Base-by-base conservation (phyloP, 352 stramenopile genomes). In the Pythium biforme region DNA sequence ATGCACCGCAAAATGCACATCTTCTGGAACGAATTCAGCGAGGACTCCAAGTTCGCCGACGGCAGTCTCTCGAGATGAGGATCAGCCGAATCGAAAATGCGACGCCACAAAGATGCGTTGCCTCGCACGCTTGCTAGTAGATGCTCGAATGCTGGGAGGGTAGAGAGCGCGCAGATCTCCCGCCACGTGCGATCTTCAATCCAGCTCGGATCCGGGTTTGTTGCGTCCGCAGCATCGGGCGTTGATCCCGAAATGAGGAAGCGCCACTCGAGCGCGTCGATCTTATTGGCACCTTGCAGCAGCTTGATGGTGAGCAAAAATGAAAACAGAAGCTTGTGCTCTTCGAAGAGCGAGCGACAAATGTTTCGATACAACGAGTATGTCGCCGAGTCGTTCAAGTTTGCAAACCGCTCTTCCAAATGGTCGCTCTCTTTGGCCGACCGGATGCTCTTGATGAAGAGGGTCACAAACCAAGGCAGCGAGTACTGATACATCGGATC, bases 401-500 rank as follows among this genome's bases (percentile, higher is more conserved):
- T 92, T 14, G 73, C 70, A 5, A 98, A 69, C 17, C 93, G 64
- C 59, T 86, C 73, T 55, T 95, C 86, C 3, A 98, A 77, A 25
- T 92, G 82, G 9, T 97, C 89, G 34, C 84, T 91, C 39, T 88
- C 82, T 22, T 88, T 86, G 0, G 91, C 90, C 7, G 67, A 73
- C 26, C 82, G 84, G 26, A 97, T 97, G 29, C 86, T 92, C 56
- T 92, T 92, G 45, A 95, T 78, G 59, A 98, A 98, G 4, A 98
- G 69, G 1, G 80, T 79, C 15, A 94, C 85, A 64, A 98, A 98
- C 92, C 90, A 98, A 52, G 95, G 88, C 26, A 98, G 68, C 22
- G 85, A 97, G 62, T 98, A 98, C 75, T 98, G 91, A 70, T 97
- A 98, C 89, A 97, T 97, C 0, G 92, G 91, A 55, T 98, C 92